These are phyloP conservation scores for Solanum virginianum DNA, from an alignment of 257 asterid species.

Conservation along the genomic window DNA sequence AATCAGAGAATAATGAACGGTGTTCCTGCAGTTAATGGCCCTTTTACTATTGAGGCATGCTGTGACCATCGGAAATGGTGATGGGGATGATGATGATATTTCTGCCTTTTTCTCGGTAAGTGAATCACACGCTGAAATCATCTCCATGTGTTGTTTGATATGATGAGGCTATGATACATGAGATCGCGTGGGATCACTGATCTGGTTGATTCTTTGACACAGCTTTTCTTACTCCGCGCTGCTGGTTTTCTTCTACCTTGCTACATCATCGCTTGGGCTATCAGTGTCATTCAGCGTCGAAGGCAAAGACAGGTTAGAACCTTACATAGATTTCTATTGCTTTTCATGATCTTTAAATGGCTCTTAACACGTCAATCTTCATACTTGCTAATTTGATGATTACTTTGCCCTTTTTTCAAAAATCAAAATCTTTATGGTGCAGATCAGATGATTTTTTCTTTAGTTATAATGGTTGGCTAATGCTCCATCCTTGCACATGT, in stretches of 20 bases:
- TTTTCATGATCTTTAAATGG: not conserved
- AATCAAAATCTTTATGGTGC: not conserved
- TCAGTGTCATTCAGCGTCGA: slow-evolving; percentile 34
- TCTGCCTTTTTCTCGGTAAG: slow-evolving; percentile 39
- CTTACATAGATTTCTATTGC: not conserved
- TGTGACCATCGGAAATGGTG: slow-evolving; percentile 26
- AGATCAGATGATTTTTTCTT: not conserved
- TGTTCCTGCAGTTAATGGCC: slow-evolving; percentile 28
- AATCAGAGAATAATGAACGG: not conserved
- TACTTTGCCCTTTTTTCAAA: not conserved
- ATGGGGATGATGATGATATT: slow-evolving; percentile 31
- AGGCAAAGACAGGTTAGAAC: slow-evolving; percentile 42
- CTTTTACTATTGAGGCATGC: slow-evolving; percentile 43
- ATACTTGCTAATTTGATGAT: not conserved
- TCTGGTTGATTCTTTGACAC: not conserved
- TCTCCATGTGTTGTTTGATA: not conserved
- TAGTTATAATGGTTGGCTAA: not conserved
- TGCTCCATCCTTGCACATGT: not conserved
- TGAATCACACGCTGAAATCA: not conserved
- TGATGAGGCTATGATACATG: not conserved
- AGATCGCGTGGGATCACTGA: not conserved
- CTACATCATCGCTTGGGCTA: slow-evolving; percentile 41
- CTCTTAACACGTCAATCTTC: not conserved
- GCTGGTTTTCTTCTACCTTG: slow-evolving; percentile 40
- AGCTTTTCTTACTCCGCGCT: slow-evolving; percentile 47